phyloP scores from a whole-genome alignment of 176 grass and related monocot species.

The Elaeis guineensis region DNA sequence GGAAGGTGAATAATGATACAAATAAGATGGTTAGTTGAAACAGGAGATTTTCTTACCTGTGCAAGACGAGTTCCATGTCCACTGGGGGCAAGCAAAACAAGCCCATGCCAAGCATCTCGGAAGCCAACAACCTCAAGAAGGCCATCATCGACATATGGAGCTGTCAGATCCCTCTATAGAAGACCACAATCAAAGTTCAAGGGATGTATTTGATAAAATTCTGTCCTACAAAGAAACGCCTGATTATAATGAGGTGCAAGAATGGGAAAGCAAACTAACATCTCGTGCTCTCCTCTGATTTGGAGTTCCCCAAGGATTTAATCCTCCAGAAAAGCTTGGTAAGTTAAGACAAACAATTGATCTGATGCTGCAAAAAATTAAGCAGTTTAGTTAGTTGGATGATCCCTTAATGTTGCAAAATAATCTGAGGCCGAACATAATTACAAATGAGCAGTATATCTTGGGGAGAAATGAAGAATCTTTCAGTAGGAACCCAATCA shows the following conservation, averaged over 20 bases:
- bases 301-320: slow-evolving; percentile 63
- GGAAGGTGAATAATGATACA: too few species aligned
- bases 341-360: slow-evolving; percentile 67
- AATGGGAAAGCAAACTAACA: slow-evolving; percentile 20
- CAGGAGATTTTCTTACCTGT: slow-evolving; percentile 29
- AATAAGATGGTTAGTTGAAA: neutral
- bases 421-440: too few species aligned
- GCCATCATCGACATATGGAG: slow-evolving; percentile 67
- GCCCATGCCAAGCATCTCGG: slow-evolving; percentile 86
- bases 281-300: slow-evolving; percentile 29
- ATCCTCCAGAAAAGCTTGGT: slow-evolving; percentile 66
- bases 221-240: too few species aligned
- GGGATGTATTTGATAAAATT: too few species aligned
- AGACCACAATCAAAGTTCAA: slow-evolving; percentile 6
- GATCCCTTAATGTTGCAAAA: too few species aligned
- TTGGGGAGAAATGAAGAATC: too few species aligned
- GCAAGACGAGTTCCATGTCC: slow-evolving; percentile 82
- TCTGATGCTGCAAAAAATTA: slow-evolving; percentile 38
- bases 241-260: neutral
- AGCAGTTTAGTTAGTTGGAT: too few species aligned
- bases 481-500: too few species aligned
- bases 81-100: slow-evolving; percentile 72
- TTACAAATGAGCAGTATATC: too few species aligned
- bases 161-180: slow-evolving; percentile 52
- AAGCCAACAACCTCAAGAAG: slow-evolving; percentile 84